These are phyloP conservation scores for Penicillium atrosanguineum DNA, from an alignment of 495 filamentous ascomycete species.

Conservation along the genomic window DNA sequence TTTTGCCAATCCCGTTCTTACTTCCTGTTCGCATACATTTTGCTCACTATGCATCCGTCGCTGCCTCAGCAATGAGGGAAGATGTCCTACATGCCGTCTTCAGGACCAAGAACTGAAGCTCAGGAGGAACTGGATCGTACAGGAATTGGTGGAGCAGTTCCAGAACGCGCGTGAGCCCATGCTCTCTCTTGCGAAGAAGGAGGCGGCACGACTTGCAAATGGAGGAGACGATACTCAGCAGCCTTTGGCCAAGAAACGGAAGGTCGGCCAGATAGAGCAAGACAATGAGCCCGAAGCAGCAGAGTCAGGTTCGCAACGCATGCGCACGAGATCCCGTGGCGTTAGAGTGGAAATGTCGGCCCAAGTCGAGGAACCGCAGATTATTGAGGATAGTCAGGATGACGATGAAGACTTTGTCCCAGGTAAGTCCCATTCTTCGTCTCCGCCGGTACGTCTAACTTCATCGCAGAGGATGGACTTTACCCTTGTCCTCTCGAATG, in stretches of 20 bases:
- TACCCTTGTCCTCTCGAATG: constrained; percentile 79
- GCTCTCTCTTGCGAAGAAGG: constrained; percentile 57
- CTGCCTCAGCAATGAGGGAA: constrained; percentile 73
- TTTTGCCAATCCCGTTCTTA: constrained; percentile 89
- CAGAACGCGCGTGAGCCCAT: constrained; percentile 58
- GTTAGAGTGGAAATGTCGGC: background rate
- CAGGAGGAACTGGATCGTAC: constrained; percentile 75
- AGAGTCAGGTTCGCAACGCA: constrained; percentile 24
- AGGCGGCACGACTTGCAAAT: constrained; percentile 15
- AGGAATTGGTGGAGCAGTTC: constrained; percentile 84
- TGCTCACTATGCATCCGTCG: constrained; percentile 93
- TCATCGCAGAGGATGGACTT: constrained; percentile 62
- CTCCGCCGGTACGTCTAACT: constrained; percentile 26
- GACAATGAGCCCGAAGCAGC: constrained; percentile 6
- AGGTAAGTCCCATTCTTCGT: constrained; percentile 10
- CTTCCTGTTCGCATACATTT: constrained; percentile 92
- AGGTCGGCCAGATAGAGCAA: constrained; percentile 32
- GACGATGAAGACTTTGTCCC: constrained; percentile 37
- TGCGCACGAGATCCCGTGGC: constrained; percentile 39
- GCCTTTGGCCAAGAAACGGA: constrained; percentile 44
- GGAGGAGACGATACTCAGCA: constrained; percentile 15
- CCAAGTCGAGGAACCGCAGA: constrained; percentile 10
- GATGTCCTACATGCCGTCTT: constrained; percentile 80
- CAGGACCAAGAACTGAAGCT: constrained; percentile 78
- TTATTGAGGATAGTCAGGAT: constrained; percentile 42